These are phyloP conservation scores for Polytrichum commune DNA, from an alignment of 225 moss, liverwort and hornwort species.

Conservation along the genomic window DNA sequence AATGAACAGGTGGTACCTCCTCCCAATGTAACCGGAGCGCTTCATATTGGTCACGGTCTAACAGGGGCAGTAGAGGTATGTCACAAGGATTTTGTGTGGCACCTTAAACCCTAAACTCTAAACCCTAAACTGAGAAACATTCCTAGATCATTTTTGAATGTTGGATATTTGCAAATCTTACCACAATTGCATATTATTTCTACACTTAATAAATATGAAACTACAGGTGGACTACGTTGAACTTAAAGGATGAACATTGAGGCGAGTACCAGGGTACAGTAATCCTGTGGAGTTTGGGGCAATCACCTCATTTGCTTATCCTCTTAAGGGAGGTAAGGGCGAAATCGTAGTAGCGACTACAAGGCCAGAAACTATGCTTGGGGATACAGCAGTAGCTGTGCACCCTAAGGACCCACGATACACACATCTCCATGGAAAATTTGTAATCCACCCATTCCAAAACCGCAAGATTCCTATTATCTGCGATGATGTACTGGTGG, in stretches of 20 bases:
- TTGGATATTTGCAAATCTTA: too few species aligned
- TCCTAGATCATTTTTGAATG: background rate
- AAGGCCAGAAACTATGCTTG: slow-evolving; percentile 97
- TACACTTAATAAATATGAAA: background rate
- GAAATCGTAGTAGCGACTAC: slow-evolving; percentile 96
- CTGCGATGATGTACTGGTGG: slow-evolving; percentile 67
- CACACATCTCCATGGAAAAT: slow-evolving; percentile 84
- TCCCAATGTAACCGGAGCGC: slow-evolving; percentile 93
- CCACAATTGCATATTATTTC: too few species aligned
- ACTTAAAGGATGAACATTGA: slow-evolving; percentile 56
- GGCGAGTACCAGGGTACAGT: slow-evolving; percentile 82
- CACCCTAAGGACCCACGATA: slow-evolving; percentile 83
- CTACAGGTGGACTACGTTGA: slow-evolving; percentile 83
- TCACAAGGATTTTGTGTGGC: too few species aligned
- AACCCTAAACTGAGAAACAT: too few species aligned
- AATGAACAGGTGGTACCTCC: slow-evolving; percentile 75
- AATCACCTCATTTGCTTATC: slow-evolving; percentile 91
- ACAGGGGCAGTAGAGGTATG: slow-evolving; percentile 79
- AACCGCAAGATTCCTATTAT: slow-evolving; percentile 77
- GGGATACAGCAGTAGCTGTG: slow-evolving; percentile 94
- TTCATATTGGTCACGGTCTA: slow-evolving; percentile 94
- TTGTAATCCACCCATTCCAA: slow-evolving; percentile 86
- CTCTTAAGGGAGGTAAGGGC: slow-evolving; percentile 70
- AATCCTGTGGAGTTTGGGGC: slow-evolving; percentile 80
- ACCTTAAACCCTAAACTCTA: too few species aligned